phyloP scores from a whole-genome alignment of 2,329 filamentous ascomycete species.

The Alternaria sp. region DNA sequence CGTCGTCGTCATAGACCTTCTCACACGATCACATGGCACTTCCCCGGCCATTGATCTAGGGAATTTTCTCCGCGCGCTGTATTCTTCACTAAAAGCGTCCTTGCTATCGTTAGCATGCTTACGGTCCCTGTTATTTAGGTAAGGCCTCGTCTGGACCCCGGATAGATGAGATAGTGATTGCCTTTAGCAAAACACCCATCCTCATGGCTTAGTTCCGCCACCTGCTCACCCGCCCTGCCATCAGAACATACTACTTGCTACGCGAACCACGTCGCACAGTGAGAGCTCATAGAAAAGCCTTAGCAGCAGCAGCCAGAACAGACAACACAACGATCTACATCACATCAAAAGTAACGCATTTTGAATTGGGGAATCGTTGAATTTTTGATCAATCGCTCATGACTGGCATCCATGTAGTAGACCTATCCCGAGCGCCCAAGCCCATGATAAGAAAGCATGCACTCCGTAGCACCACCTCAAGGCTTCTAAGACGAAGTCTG shows the following conservation, averaged over 20 bases:
- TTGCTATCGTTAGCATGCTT: not conserved
- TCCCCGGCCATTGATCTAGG: conserved; percentile 7
- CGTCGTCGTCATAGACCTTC: conserved; percentile 40
- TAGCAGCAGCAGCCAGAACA: not conserved
- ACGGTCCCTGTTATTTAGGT: not conserved
- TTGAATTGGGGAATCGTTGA: conserved; percentile 52
- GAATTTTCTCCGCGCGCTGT: conserved; percentile 13
- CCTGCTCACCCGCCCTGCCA: not conserved
- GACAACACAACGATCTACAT: not conserved
- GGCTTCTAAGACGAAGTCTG: conserved; percentile 61
- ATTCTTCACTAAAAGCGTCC: not conserved
- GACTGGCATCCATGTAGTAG: conserved; percentile 43
- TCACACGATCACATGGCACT: conserved; percentile 28
- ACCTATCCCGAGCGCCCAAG: conserved; percentile 52
- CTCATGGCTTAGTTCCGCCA: not conserved
- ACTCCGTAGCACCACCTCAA: conserved; percentile 37
- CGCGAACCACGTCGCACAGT: not conserved
- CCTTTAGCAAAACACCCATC: not conserved
- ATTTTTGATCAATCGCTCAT: conserved; percentile 48
- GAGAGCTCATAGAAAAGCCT: not conserved
- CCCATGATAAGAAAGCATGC: conserved; percentile 48
- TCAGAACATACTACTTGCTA: not conserved
- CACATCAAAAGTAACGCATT: not conserved
- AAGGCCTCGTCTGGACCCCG: not conserved
- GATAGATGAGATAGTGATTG: not conserved